Conservation (phyloP, 2,329 filamentous ascomycete genomes). For the Trichoderma lentiforme region DNA sequence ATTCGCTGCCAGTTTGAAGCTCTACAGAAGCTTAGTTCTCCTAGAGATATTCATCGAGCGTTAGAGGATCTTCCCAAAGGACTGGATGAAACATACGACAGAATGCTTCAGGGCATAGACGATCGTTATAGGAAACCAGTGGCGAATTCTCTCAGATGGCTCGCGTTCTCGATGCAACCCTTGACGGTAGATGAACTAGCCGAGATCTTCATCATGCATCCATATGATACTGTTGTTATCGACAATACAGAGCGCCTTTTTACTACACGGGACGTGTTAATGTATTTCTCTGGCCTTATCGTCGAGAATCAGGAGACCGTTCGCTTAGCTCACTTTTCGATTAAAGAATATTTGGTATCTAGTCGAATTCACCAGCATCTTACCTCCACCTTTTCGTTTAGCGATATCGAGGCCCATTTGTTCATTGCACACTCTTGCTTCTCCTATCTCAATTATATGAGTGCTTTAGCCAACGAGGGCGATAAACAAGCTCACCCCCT, state of each 20-base stretch:
- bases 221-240: not conserved
- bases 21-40: not conserved
- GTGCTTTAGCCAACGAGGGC: not conserved
- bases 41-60: not conserved
- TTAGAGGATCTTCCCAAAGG: slow-evolving; percentile 7
- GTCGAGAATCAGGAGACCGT: not conserved
- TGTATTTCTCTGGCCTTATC: slow-evolving; percentile 9
- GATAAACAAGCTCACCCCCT: not conserved
- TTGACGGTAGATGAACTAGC: not conserved
- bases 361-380: not conserved
- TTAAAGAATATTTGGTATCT: slow-evolving; percentile 18
- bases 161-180: not conserved
- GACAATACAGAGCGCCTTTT: not conserved
- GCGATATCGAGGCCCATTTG: slow-evolving; percentile 1
- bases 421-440: slow-evolving; percentile 1
- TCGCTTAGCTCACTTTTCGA: slow-evolving; percentile 16
- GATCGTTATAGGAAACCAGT: not conserved
- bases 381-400: not conserved
- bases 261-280: not conserved
- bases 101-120: slow-evolving; percentile 5
- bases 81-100: slow-evolving; percentile 15
- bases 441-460: not conserved
- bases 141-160: slow-evolving; percentile 11
- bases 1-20: not conserved
- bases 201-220: slow-evolving; percentile 11